Evolutionary conservation across 2,329 filamentous ascomycete species (phyloP), one percentile per base, ranked within the genome.

Genomic region (Xylaria sp.): DNA sequence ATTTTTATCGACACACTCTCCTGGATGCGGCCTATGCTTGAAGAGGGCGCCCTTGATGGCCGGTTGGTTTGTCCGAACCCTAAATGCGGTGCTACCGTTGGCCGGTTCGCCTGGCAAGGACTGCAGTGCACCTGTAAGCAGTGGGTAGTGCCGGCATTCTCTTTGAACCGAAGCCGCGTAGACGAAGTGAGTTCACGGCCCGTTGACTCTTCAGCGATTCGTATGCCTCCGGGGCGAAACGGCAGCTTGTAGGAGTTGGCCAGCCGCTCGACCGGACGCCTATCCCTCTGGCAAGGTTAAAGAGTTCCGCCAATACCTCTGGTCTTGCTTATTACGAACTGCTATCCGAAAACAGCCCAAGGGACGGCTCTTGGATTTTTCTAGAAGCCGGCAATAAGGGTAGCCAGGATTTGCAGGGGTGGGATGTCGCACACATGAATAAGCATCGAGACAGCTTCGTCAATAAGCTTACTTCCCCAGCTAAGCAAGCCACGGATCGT

Each of bases 51-150:
- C 70, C 85, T 98, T 28, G 93, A 94, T 69, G 96, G 96, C 28
- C 90, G 95, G 10, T 85, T 99, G 39, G 88, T 90, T 68, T 99
- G 96, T 77, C 95, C 96, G 10, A 92, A 91, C 74, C 68, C 79
- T 9, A 92, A 91, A 76, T 99, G 96, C 80, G 89, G 88, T 56
- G 90, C 92, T 50, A 94, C 93, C 62, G 89, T 98, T 57, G 96
- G 96, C 48, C 92, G 96, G 75, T 99, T 98, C 78, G 92, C 95
- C 62, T 99, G 96, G 96, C 94, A 97, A 79, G 96, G 96, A 15
- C 91, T 98, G 86, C 90, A 90, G 79, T 99, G 96, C 82, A 96
- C 90, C 78, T 99, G 96, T 80, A 90, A 91, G 46, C 89, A 91
- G 71, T 98, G 96, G 95, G 87, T 98, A 25, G 92, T 94, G 60